Conservation (phyloP, 495 filamentous ascomycete genomes). For the Podospora tetraspora region DNA sequence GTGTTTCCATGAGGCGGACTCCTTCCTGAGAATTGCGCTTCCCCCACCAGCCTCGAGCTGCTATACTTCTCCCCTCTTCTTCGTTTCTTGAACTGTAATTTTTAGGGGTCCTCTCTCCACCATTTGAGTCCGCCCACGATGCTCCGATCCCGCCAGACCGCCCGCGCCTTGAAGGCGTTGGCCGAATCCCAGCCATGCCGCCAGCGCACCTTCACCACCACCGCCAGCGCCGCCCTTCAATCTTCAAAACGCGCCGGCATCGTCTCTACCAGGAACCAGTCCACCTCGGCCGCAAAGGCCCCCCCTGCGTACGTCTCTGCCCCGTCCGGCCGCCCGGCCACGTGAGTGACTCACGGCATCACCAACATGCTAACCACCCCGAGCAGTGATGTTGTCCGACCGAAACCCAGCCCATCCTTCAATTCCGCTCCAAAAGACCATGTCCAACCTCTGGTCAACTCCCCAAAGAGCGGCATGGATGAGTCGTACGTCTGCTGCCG, state of each 20-base stretch:
- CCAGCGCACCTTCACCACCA: conserved; percentile 26
- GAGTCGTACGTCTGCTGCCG: conserved; percentile 53
- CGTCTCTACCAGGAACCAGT: conserved; percentile 33
- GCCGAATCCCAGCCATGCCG: conserved; percentile 32
- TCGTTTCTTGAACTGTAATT: conserved; percentile 14
- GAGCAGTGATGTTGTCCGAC: conserved; percentile 32
- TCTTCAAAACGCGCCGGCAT: conserved; percentile 26
- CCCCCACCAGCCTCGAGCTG: conserved; percentile 16
- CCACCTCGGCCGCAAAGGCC: conserved; percentile 31
- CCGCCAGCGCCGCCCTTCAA: conserved; percentile 23
- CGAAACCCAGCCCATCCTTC: conserved; percentile 65
- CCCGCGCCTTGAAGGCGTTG: conserved; percentile 41
- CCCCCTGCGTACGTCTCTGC: conserved; percentile 18
- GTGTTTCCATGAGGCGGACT: conserved; percentile 17
- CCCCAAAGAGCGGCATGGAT: conserved; percentile 62
- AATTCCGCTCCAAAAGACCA: conserved; percentile 50
- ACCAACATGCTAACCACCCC: conserved; percentile 19
- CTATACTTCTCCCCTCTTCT: conserved; percentile 10
- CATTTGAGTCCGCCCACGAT: conserved; percentile 23
- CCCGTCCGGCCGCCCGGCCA: not conserved
- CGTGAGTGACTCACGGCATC: conserved; percentile 22
- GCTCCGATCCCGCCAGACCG: conserved; percentile 40
- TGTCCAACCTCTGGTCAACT: conserved; percentile 65
- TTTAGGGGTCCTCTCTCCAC: conserved; percentile 17
- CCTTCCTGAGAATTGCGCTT: not conserved